Percentiles rank a stretch among this genome's conserved stretches.
Evolutionary conservation across 1,284 basidiomycete genomes (phyloP).

Genomic region (Afroboletus lepidellus): DNA sequence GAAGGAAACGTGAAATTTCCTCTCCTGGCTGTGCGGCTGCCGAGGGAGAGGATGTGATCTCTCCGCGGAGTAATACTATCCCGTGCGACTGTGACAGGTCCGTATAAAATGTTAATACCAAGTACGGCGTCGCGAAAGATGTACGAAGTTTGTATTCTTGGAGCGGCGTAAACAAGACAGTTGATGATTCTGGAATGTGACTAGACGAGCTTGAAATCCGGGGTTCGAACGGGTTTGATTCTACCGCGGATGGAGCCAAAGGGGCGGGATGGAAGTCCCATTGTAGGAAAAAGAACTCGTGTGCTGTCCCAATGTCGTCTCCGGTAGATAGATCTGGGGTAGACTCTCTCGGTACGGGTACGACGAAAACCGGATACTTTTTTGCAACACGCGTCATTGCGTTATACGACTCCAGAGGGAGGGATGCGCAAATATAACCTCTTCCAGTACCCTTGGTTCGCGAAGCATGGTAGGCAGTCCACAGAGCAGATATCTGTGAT

Average conservation of each 20-base stretch:
- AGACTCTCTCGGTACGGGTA: conserved; percentile 64
- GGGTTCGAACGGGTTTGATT: conserved; percentile 42
- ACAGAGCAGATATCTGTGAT: conserved; percentile 74
- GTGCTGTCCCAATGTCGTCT: conserved; percentile 38
- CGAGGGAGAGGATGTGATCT: conserved; percentile 71
- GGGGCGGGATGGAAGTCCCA: conserved; percentile 79
- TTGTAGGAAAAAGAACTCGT: conserved; percentile 88
- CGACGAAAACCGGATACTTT: conserved; percentile 73
- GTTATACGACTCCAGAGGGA: conserved; percentile 72
- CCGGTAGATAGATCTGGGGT: conserved; percentile 29
- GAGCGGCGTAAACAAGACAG: conserved; percentile 90
- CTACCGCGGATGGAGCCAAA: conserved; percentile 40
- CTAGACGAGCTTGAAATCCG: conserved; percentile 24
- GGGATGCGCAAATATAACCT: conserved; percentile 79
- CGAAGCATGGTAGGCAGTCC: conserved; percentile 87
- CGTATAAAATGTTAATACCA: conserved; percentile 91
- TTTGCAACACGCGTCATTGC: conserved; percentile 64
- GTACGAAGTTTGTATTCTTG: conserved; percentile 91
- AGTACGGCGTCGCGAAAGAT: conserved; percentile 87
- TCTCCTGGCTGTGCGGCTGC: conserved; percentile 22
- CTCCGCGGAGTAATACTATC: conserved; percentile 87
- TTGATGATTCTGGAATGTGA: conserved; percentile 53
- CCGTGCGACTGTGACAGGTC: conserved; percentile 83
- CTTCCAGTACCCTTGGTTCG: conserved; percentile 74
- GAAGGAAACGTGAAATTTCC: conserved; percentile 48